phyloP scores from a whole-genome alignment of 345 rosid species.

The Gossypium raimondii region DNA sequence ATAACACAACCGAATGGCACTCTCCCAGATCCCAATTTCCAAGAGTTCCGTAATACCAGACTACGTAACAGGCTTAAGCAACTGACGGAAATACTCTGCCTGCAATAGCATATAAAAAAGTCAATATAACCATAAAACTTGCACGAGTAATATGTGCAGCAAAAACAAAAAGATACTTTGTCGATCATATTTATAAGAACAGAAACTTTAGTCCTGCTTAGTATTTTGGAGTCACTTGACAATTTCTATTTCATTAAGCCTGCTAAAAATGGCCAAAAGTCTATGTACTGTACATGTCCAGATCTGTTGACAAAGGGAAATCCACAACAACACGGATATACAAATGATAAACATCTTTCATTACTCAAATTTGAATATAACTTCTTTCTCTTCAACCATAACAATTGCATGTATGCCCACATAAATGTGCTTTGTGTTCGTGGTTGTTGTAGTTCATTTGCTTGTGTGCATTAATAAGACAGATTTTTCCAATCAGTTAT shows the following conservation, averaged over 20 bases:
- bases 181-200: not conserved
- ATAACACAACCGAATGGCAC: slow-evolving; percentile 36
- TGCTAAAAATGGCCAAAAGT: not conserved
- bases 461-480: not conserved
- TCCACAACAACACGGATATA: not conserved
- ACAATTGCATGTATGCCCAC: not conserved
- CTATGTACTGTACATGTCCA: too few relatives aligned
- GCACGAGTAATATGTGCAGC: not conserved
- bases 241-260: slow-evolving; percentile 2
- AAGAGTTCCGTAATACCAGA: slow-evolving; percentile 29
- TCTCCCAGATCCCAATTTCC: slow-evolving; percentile 34
- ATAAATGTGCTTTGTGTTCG: not conserved
- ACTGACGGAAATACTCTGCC: slow-evolving; percentile 96
- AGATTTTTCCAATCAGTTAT: not conserved
- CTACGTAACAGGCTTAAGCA: slow-evolving; percentile 98
- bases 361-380: not conserved
- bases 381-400: not conserved
- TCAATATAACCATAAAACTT: slow-evolving; percentile 5
- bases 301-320: not conserved
- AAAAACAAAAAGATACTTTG: not conserved
- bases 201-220: not conserved
- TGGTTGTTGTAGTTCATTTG: not conserved
- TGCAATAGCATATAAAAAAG: slow-evolving; percentile 32
- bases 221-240: not conserved
- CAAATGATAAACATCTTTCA: not conserved